Conservation (phyloP, 2,329 filamentous ascomycete genomes). For the Chaetomiaceae sp. region DNA sequence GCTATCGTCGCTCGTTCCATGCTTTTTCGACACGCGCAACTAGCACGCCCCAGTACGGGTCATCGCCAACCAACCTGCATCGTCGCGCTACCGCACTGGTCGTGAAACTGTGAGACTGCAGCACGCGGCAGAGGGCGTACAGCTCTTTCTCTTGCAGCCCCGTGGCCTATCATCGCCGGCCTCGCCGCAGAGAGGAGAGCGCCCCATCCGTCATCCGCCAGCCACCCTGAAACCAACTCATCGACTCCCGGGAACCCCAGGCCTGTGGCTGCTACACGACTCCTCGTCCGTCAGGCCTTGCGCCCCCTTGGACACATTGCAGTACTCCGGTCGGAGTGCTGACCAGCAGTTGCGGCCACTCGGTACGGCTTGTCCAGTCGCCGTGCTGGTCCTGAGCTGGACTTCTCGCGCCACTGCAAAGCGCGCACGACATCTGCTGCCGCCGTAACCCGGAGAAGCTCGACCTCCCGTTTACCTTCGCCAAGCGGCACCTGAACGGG, state of each 20-base stretch:
- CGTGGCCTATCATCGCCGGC: slow-evolving; percentile 22
- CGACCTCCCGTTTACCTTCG: slow-evolving; percentile 14
- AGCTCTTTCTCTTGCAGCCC: slow-evolving; percentile 14
- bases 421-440: slow-evolving; percentile 17
- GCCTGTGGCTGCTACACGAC: slow-evolving; percentile 14
- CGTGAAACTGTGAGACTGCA: slow-evolving; percentile 16
- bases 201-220: slow-evolving; percentile 22
- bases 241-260: slow-evolving; percentile 22
- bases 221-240: slow-evolving; percentile 21
- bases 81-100: slow-evolving; percentile 13
- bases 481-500: slow-evolving; percentile 16
- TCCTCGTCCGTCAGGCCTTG: slow-evolving; percentile 15
- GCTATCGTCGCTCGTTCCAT: slow-evolving; percentile 1
- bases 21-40: neutral
- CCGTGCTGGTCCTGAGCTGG: slow-evolving; percentile 9
- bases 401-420: slow-evolving; percentile 21
- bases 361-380: slow-evolving; percentile 13
- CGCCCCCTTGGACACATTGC: slow-evolving; percentile 20
- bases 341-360: slow-evolving; percentile 10
- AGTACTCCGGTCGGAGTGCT: slow-evolving; percentile 5
- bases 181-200: slow-evolving; percentile 18
- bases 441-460: slow-evolving; percentile 3
- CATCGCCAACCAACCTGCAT: slow-evolving; percentile 13
- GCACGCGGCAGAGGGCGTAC: slow-evolving; percentile 20
- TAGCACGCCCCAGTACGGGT: slow-evolving; percentile 15